phyloP scores from a whole-genome alignment of 2,329 filamentous ascomycete species.

The Fusarium agapanthi region DNA sequence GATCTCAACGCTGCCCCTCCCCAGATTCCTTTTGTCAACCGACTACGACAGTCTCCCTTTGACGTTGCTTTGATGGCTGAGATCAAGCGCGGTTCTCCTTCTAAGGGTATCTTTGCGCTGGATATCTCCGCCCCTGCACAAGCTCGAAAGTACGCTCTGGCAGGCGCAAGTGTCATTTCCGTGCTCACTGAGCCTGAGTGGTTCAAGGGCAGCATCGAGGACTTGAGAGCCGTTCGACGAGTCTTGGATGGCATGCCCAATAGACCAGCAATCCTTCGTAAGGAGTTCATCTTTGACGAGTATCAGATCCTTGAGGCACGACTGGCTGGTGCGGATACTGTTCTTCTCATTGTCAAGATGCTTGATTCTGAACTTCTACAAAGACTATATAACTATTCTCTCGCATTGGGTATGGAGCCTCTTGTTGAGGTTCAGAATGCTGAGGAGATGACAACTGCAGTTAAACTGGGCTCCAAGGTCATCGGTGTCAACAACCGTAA shows the following conservation, averaged over 20 bases:
- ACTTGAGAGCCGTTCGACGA: constrained; percentile 85
- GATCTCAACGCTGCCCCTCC: constrained; percentile 86
- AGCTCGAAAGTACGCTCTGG: constrained; percentile 89
- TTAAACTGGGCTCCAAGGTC: constrained; percentile 85
- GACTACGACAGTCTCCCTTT: constrained; percentile 83
- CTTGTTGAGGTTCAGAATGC: constrained; percentile 95
- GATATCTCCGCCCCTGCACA: constrained; percentile 89
- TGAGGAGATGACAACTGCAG: constrained; percentile 89
- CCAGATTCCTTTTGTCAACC: constrained; percentile 79
- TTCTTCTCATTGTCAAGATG: constrained; percentile 98
- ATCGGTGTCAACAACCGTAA: constrained; percentile 99
- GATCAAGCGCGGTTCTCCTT: constrained; percentile 95
- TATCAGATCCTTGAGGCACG: constrained; percentile 97
- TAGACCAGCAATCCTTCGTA: constrained; percentile 88
- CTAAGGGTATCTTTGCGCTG: constrained; percentile 92
- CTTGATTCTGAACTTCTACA: constrained; percentile 78
- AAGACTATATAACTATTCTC: constrained; percentile 86
- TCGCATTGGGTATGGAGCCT: constrained; percentile 94
- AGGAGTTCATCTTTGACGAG: constrained; percentile 98
- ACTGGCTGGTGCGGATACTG: constrained; percentile 91
- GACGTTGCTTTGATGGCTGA: constrained; percentile 96
- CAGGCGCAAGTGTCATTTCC: constrained; percentile 95
- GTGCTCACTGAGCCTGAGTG: constrained; percentile 98
- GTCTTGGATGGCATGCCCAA: constrained; percentile 92
- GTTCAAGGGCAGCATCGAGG: constrained; percentile 98